phyloP scores from a whole-genome alignment of 148 eudicot genomes.

The Rhododendron molle region DNA sequence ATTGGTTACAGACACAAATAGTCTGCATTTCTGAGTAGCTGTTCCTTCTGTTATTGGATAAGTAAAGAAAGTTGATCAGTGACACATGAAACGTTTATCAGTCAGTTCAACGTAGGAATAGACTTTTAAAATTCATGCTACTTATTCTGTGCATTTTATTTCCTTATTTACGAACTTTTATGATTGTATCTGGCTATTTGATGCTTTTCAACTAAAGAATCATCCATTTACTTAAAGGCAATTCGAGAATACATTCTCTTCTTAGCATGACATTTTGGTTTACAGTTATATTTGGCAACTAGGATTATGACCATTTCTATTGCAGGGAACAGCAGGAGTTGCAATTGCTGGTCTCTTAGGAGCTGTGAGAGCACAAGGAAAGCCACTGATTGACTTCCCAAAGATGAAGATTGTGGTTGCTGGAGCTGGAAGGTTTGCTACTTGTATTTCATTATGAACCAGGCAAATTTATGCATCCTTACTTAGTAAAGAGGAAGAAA shows the following conservation, averaged over 20 bases:
- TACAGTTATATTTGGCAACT: not conserved
- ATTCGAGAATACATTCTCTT: not conserved
- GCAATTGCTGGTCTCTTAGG: constrained; percentile 98
- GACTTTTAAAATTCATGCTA: not conserved
- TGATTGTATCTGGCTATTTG: not conserved
- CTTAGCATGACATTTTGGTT: not conserved
- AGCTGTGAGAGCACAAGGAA: constrained; percentile 98
- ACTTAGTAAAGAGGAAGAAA: not conserved
- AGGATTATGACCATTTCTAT: constrained; percentile 12
- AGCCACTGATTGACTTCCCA: constrained; percentile 94
- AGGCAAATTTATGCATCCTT: not conserved
- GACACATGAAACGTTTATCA: not conserved
- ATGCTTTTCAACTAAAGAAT: not conserved
- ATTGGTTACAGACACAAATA: not conserved
- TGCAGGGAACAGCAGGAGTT: constrained; percentile 99
- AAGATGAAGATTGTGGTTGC: constrained; percentile 97
- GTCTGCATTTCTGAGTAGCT: not conserved
- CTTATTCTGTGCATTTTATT: not conserved
- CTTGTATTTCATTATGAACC: constrained; percentile 1
- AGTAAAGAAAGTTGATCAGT: not conserved
- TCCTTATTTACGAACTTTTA: not conserved
- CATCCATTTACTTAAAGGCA: not conserved
- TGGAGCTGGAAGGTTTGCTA: constrained; percentile 92
- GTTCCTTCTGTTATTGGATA: not conserved
- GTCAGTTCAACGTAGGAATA: not conserved